Evolutionary conservation across 2,329 filamentous ascomycete species (phyloP).

Genomic region (Lachnellula hyalina): DNA sequence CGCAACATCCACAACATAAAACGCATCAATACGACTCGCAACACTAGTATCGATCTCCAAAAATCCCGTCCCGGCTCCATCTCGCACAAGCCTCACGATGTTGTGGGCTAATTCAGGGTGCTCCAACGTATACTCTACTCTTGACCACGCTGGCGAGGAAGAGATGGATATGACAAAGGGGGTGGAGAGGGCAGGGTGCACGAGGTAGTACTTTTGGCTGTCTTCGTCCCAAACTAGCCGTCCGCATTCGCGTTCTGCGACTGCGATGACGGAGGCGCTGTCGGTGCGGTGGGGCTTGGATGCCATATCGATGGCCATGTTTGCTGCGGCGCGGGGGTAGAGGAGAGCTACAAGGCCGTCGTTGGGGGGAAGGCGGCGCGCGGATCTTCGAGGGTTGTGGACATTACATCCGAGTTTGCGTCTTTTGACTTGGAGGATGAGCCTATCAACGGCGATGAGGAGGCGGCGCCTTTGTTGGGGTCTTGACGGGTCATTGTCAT

Average conservation of each 20-base stretch:
- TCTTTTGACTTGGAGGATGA: slow-evolving; percentile 20
- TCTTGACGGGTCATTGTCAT: slow-evolving; percentile 56
- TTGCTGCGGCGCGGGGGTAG: slow-evolving; percentile 61
- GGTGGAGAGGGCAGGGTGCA: slow-evolving; percentile 56
- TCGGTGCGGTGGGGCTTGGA: slow-evolving; percentile 43
- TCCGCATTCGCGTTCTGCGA: slow-evolving; percentile 64
- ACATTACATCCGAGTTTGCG: slow-evolving; percentile 42
- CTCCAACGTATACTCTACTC: slow-evolving; percentile 60
- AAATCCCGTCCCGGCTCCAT: slow-evolving; percentile 54
- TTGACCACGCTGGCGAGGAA: slow-evolving; percentile 53
- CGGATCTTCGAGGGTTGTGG: slow-evolving; percentile 53
- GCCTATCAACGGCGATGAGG: slow-evolving; percentile 18
- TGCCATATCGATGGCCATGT: slow-evolving; percentile 50
- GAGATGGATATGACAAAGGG: slow-evolving; percentile 58
- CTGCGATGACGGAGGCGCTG: slow-evolving; percentile 51
- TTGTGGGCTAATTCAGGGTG: slow-evolving; percentile 58
- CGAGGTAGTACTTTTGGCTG: slow-evolving; percentile 53
- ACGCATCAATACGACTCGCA: slow-evolving; percentile 53
- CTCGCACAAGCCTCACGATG: slow-evolving; percentile 54
- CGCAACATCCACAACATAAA: slow-evolving; percentile 58
- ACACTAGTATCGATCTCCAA: slow-evolving; percentile 56
- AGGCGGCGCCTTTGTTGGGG: slow-evolving; percentile 45
- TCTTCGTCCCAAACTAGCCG: slow-evolving; percentile 68
- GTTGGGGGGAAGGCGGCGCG: slow-evolving; percentile 48
- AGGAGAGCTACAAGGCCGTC: slow-evolving; percentile 63